Evolutionary conservation across 2,329 filamentous ascomycete genomes (phyloP), one percentile per base, ranked within the genome.

Genomic region (Hypocreales sp.): DNA sequence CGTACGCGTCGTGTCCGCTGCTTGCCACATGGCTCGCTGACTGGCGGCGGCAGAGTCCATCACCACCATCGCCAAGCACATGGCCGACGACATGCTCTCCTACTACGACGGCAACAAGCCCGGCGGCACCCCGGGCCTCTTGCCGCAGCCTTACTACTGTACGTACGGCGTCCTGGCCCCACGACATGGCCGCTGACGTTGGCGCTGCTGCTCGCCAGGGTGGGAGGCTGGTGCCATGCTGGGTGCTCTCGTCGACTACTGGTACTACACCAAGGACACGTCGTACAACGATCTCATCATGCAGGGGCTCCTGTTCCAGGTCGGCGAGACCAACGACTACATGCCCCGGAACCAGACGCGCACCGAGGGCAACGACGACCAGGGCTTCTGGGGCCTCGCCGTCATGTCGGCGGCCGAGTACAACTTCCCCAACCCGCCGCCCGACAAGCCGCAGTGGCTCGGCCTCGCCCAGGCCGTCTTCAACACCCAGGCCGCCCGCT

Each of bases 391-490:
- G 78, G 76, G 60, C 2, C 59, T 82, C 30, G 64, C 76, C 4
- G 72, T 71, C 34, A 76, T 82, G 69, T 61, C 67, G 5, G 78
- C 78, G 0, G 69, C 77, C 32, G 78, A 83, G 48, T 64, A 69
- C 43, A 70, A 70, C 22, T 81, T 79, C 35, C 68, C 67, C 5
- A 53, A 76, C 24, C 71, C 75, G 3, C 33, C 40, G 5, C 56
- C 64, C 0, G 35, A 63, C 33, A 40, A 72, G 40, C 75, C 75
- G 3, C 59, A 70, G 40, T 82, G 77, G 71, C 60, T 82, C 8
- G 70, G 73, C 5, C 64, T 90, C 9, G 79, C 76, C 3, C 73
- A 84, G 46, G 79, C 76, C 27, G 78, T 83, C 17, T 92, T 90
- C 58, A 82, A 92, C 47, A 76, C 72, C 3, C 80, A 87, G 42